Percentiles rank a stretch among this genome's conserved stretches.
These are phyloP conservation scores for Malbranchea zuffiana DNA, from an alignment of 2,329 filamentous ascomycete species.

Conservation along the genomic window DNA sequence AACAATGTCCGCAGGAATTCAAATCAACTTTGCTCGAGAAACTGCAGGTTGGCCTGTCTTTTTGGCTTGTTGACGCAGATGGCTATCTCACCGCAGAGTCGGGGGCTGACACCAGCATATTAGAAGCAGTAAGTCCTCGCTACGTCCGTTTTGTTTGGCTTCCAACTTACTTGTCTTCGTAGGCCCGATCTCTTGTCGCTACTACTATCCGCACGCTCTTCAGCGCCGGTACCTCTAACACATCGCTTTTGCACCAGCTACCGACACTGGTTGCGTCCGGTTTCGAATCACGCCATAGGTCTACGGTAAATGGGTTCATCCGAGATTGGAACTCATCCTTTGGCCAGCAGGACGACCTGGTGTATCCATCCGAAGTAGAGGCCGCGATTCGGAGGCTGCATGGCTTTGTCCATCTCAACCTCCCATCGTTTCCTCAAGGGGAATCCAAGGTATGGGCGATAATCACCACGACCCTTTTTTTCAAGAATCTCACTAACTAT, in stretches of 20 bases:
- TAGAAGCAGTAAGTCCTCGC: conserved; percentile 26
- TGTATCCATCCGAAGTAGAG: conserved; percentile 56
- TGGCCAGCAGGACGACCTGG: conserved; percentile 46
- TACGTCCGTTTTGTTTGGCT: not conserved
- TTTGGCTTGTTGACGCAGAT: conserved; percentile 28
- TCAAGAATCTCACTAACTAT: conserved; percentile 6
- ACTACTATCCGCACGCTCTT: conserved; percentile 25
- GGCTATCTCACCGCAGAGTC: conserved; percentile 21
- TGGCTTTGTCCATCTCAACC: conserved; percentile 41
- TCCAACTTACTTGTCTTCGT: conserved; percentile 17
- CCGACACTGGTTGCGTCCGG: conserved; percentile 43
- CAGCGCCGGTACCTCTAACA: conserved; percentile 20
- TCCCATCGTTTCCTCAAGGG: conserved; percentile 39
- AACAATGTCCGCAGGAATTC: conserved; percentile 40
- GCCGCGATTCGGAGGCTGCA: conserved; percentile 50
- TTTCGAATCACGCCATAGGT: conserved; percentile 42
- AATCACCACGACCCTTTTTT: not conserved
- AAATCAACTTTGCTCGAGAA: conserved; percentile 47
- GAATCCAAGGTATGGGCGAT: conserved; percentile 24
- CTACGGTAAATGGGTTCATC: conserved; percentile 43
- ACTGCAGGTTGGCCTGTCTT: conserved; percentile 41
- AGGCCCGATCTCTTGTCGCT: conserved; percentile 27
- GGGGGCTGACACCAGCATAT: conserved; percentile 23
- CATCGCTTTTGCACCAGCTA: conserved; percentile 40
- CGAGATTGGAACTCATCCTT: conserved; percentile 62